Conservation (phyloP, 2,329 filamentous ascomycete genomes). For the Aureobasidium melanogenum region DNA sequence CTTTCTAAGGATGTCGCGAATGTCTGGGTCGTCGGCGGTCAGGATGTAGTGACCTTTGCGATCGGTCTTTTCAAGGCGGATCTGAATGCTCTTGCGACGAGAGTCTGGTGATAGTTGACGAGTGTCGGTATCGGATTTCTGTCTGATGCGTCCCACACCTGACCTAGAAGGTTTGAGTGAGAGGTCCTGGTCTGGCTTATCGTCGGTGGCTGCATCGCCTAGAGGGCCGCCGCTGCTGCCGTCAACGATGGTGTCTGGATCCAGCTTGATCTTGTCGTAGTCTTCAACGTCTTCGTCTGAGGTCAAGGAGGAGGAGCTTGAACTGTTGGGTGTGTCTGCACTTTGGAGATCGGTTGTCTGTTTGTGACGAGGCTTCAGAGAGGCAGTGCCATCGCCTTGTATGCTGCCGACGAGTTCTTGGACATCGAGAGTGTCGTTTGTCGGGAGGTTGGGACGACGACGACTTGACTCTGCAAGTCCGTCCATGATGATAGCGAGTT, state of each 20-base stretch:
- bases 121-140: background rate
- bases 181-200: background rate
- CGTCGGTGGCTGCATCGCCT: background rate
- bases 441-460: conserved; percentile 16
- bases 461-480: background rate
- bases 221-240: conserved; percentile 20
- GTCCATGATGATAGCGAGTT: background rate
- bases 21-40: conserved; percentile 41
- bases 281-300: conserved; percentile 32
- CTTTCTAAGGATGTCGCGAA: conserved; percentile 37
- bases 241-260: conserved; percentile 28
- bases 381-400: conserved; percentile 15
- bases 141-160: conserved; percentile 11
- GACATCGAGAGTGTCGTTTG: conserved; percentile 19
- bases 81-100: conserved; percentile 34
- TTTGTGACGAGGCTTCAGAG: conserved; percentile 13
- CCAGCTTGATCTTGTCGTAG: conserved; percentile 30
- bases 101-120: conserved; percentile 8
- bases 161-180: background rate
- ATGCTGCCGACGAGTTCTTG: conserved; percentile 18
- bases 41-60: conserved; percentile 40
- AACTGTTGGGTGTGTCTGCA: background rate
- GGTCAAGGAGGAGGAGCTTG: conserved; percentile 5
- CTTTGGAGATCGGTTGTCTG: background rate
- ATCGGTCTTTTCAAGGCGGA: conserved; percentile 38